Evolutionary conservation across 2,329 filamentous ascomycete genomes (phyloP).

Genomic region (Xenoacremonium recifei): DNA sequence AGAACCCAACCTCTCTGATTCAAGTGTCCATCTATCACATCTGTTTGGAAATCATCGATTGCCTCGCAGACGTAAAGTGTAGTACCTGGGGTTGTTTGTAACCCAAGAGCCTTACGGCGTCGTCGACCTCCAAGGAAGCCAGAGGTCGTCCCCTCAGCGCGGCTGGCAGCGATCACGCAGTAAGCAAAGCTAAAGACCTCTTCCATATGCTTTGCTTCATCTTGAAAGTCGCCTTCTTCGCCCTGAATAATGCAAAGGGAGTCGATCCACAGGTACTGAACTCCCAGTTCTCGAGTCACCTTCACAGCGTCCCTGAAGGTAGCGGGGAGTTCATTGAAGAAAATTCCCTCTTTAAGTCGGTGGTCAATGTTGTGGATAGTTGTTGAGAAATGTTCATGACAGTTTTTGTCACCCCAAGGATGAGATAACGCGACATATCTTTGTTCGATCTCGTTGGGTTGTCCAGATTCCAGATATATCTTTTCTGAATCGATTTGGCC

Average conservation of each 20-base stretch:
- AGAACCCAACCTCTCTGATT: constrained; percentile 10
- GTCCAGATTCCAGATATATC: too few species aligned
- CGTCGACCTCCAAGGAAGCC: constrained; percentile 7
- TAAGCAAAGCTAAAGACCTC: constrained; percentile 7
- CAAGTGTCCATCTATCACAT: constrained; percentile 9
- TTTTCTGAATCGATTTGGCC: too few species aligned
- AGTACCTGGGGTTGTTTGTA: too few species aligned
- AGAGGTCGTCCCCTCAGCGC: neutral
- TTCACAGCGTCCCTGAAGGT: constrained; percentile 12
- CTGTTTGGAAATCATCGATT: constrained; percentile 14
- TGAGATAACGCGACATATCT: neutral
- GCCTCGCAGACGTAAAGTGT: constrained; percentile 13
- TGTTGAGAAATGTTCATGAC: neutral
- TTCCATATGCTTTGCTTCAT: constrained; percentile 7
- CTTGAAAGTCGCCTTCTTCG: constrained; percentile 5
- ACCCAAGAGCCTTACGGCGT: neutral
- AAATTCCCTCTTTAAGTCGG: neutral
- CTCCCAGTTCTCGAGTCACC: constrained; percentile 4
- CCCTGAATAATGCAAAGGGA: constrained; percentile 15
- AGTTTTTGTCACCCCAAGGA: neutral
- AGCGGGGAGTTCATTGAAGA: constrained; percentile 2
- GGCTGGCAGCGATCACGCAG: constrained; percentile 15
- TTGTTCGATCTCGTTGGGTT: too few species aligned
- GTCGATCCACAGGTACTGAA: constrained; percentile 14
- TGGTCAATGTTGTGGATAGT: neutral